Evolutionary conservation across 305 asterid genomes (phyloP), one percentile per base, ranked within the genome.

Genomic region (Fraxinus platypoda): DNA sequence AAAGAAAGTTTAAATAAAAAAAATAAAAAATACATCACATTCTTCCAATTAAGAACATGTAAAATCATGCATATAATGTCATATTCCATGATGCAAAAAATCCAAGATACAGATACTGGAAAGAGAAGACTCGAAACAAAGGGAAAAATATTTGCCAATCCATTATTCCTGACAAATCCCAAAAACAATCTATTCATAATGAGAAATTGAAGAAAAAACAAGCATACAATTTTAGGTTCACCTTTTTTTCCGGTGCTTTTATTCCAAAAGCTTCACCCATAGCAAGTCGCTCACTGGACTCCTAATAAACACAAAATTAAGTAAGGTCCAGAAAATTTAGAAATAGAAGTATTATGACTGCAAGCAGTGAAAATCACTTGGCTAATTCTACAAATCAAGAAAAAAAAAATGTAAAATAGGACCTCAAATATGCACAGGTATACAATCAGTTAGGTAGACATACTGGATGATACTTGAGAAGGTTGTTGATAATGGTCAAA

Each of bases 211-310:
- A 83, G 59, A 54, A 49, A 84, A 49, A 81, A 62, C 31, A 38
- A 41, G 76, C n/a, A 64, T 75, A 49, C 64, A 33, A 33, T 78
- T 54, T 54, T 52, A 34, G 66, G 43, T 75, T 86, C 87, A 96
- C 99, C 99, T 88, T 91, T 85, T 91, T 82, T 41, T 83, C 91
- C 2, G 99, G 99, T 77, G 97, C 86, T 88, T 88, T 92, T 84
- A 96, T 83, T 87, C 99, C 99, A 82, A 96, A 96, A 75, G 89
- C 94, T 90, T 92, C 98, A 74, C 99, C 99, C 95, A 96, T 90
- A 54, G 98, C 99, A 76, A 96, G 98, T 76, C 87, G 90, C 82
- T 90, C 95, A 73, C 99, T 96, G 72, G 98, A 94, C 88, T 96
- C 99, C 99, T 96, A 80, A 84, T 75, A 35, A 87, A 74, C 77